A percentile compares a stretch with the other conserved stretches of the same genome.
phyloP scores from a whole-genome alignment of 495 filamentous ascomycete genomes.

The Monascus purpureus region DNA sequence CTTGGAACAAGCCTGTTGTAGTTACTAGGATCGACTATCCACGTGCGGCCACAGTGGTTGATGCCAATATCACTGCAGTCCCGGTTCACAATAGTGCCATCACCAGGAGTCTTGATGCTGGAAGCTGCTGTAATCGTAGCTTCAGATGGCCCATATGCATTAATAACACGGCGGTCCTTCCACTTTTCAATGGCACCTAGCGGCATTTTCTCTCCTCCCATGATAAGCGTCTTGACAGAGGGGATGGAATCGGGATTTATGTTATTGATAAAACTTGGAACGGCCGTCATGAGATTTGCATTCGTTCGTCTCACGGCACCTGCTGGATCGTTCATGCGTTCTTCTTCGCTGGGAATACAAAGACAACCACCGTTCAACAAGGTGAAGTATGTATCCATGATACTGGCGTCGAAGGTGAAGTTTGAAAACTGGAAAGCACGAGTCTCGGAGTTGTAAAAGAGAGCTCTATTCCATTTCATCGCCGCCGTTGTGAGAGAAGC shows the following conservation, averaged over 20 bases:
- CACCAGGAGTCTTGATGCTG: constrained; percentile 21
- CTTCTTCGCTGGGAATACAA: constrained; percentile 48
- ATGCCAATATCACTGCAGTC: constrained; percentile 27
- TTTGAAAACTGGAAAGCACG: constrained; percentile 56
- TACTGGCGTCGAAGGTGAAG: constrained; percentile 53
- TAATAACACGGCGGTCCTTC: constrained; percentile 29
- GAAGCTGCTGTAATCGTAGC: constrained; percentile 32
- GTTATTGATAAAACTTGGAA: constrained; percentile 34
- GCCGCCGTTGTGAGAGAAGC: constrained; percentile 18
- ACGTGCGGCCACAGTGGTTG: constrained; percentile 27
- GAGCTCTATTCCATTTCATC: constrained; percentile 17
- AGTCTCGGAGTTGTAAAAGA: constrained; percentile 33
- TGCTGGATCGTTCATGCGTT: constrained; percentile 35
- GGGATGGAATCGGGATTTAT: constrained; percentile 34
- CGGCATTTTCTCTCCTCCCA: constrained; percentile 45
- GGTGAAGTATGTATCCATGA: constrained; percentile 52
- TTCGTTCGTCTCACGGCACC: constrained; percentile 24
- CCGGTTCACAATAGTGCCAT: constrained; percentile 29
- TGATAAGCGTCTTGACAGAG: constrained; percentile 30
- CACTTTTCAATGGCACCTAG: constrained; percentile 27
- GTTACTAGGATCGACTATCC: constrained; percentile 47
- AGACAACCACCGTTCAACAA: constrained; percentile 49
- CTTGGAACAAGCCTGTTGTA: constrained; percentile 43
- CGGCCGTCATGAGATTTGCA: constrained; percentile 24
- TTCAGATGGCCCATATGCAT: constrained; percentile 43